Base-by-base conservation (phyloP, 805 yeast genomes). In the Wickerhamiella spandovensis region DNA sequence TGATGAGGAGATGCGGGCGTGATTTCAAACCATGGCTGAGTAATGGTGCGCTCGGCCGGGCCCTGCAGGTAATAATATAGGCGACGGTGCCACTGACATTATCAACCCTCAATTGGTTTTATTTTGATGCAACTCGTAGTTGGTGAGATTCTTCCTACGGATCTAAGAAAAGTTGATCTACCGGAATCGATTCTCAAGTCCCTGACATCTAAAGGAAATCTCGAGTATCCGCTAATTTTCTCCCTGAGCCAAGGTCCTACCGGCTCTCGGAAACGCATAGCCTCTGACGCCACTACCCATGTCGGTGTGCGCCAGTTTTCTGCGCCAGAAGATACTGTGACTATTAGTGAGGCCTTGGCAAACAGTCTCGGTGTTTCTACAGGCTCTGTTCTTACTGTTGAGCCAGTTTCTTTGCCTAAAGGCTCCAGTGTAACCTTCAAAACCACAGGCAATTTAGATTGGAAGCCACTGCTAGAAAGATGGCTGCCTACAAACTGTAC, bases 391-490 rank as follows among this genome's bases (percentile, higher is more conserved):
- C 48, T 69, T 12, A 9, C 24, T 0, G 53, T 72, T 3, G 55
- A 58, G 30, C 53, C 67, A 18, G 64, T 54, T 0, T 51, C 56
- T 1, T 61, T 76, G 2, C 78, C 80, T 1, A 72, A 71, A 48
- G 81, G 78, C 10, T 64, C 76, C 0, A 64, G 64, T 7, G 65
- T 78, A 44, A 64, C 64, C 7, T 55, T 78, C 37, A 69, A 68
- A 48, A 77, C 79, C 0, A 57, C 51, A 48, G 59, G 57, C 15
- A 59, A 59, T n/a, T 18, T 51, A 17, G 77, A 75, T 62, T 78
- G 81, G 79, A 76, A 77, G 57, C 70, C 68, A 55, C 67, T 76
- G 52, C 64, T 78, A 32, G 83, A 78, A 56, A 64, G 73, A 9
- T 68, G 71, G 50, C 62, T 78, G n/a, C 72, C 73, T 46, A 54